Evolutionary conservation across 208 protist genomes (phyloP), one percentile per base, ranked within the genome.

Genomic region (Angomonas desouzai): DNA sequence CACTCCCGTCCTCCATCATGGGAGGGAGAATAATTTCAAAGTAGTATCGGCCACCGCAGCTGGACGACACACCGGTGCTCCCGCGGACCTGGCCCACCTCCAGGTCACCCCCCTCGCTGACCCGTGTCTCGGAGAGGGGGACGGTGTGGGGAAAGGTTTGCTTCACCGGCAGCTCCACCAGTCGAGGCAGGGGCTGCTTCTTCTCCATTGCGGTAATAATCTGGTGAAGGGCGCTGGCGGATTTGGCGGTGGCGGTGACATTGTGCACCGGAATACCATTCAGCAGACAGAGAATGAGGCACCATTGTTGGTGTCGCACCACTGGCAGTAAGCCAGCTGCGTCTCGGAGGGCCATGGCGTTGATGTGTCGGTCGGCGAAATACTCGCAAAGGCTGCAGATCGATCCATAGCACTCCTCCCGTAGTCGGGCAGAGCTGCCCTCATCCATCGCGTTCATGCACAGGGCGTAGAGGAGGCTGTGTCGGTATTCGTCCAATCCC

Each of bases 61-160:
- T 79, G 38, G 80, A 67, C n/a, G 74, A 60, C 13, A 87, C 70
- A 16, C 83, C 84, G 28, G 89, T 68, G 58, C 81, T 96, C 43
- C 90, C 90, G 30, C 87, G 90, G 30, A 96, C 76, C 74, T 96
- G 90, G 6, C 90, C 90, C 0, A 85, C 69, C 62, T 83, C 76
- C 32, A 96, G 74, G 62, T 92, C 80, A 0, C 85, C 87, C 18
- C 74, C 77, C 59, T 90, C 85, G 45, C 75, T 83, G 38, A 92
- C 60, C 1, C 69, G 77, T 20, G 90, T 93, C 28, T 92, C 78
- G 6, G 81, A 74, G 20, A 96, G 79, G 1, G 83, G 64, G 2
- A 93, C 79, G 1, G 84, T 22, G 74, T 89, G 81, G n/a, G 87
- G 85, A 27, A 93, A 81, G 23, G 74, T 64, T 22, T 63, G 53